phyloP scores from a whole-genome alignment of 805 yeast species.

The Lipomyces starkeyi region DNA sequence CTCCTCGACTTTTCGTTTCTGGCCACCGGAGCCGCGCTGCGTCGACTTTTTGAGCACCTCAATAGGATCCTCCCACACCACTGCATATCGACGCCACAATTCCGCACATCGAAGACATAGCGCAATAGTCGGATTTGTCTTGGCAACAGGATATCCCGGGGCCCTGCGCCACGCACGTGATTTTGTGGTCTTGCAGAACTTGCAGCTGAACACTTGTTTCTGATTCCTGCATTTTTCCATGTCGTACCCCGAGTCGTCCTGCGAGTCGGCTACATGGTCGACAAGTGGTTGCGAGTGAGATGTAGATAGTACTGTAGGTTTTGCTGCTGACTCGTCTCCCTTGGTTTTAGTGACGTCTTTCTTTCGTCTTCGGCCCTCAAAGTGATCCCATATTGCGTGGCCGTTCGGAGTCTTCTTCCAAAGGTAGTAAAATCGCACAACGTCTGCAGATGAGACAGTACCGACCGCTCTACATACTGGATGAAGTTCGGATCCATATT shows the following conservation, averaged over 20 bases:
- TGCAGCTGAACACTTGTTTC: slow-evolving; percentile 62
- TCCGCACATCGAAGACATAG: slow-evolving; percentile 87
- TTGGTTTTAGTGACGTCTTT: slow-evolving; percentile 50
- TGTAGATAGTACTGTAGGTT: slow-evolving; percentile 41
- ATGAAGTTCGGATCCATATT: slow-evolving; percentile 77
- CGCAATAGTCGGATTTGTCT: slow-evolving; percentile 55
- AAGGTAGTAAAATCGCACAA: slow-evolving; percentile 84
- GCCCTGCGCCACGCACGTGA: slow-evolving; percentile 73
- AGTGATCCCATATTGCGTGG: slow-evolving; percentile 79
- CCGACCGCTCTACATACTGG: slow-evolving; percentile 75
- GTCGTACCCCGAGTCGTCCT: slow-evolving; percentile 77
- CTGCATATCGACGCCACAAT: slow-evolving; percentile 89
- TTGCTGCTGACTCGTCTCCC: slow-evolving; percentile 34
- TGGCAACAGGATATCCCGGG: slow-evolving; percentile 61
- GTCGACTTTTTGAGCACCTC: slow-evolving; percentile 61
- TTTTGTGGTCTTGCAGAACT: slow-evolving; percentile 65
- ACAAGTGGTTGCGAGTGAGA: slow-evolving; percentile 40
- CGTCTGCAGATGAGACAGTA: slow-evolving; percentile 73
- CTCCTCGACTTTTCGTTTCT: slow-evolving; percentile 65
- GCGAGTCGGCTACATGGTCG: slow-evolving; percentile 64
- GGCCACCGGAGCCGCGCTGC: slow-evolving; percentile 52
- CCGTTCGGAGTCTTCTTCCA: slow-evolving; percentile 91
- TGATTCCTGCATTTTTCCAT: slow-evolving; percentile 53
- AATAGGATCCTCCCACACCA: slow-evolving; percentile 80
- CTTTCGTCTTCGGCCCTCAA: slow-evolving; percentile 70